phyloP scores from a whole-genome alignment of 176 grass and related monocot genomes.

The Zea luxurians region DNA sequence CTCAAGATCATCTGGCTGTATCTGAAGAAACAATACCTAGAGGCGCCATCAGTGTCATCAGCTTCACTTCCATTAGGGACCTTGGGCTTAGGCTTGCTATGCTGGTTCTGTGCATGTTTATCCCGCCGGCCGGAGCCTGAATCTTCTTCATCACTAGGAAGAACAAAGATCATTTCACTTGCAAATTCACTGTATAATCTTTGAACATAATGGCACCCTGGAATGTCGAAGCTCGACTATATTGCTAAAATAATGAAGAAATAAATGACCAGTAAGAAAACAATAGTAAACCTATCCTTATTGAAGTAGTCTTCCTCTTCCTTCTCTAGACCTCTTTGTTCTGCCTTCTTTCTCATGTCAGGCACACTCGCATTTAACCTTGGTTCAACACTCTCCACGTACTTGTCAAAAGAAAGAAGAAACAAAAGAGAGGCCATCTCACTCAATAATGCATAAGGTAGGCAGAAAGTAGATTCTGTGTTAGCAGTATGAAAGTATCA shows the following conservation, averaged over 20 bases:
- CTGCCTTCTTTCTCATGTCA: conserved; percentile 67
- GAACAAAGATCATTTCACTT: conserved; percentile 31
- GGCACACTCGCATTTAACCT: conserved; percentile 47
- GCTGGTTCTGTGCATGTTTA: conserved; percentile 50
- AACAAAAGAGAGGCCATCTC: conserved; percentile 29
- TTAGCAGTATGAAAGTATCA: not conserved
- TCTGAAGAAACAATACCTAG: conserved; percentile 52
- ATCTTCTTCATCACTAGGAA: conserved; percentile 94
- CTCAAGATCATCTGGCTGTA: conserved; percentile 5
- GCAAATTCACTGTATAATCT: conserved; percentile 6
- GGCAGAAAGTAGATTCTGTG: conserved; percentile 16
- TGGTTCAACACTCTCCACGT: conserved; percentile 67
- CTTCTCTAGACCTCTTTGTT: conserved; percentile 94
- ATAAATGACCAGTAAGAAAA: conserved; percentile 14
- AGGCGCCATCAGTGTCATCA: conserved; percentile 8
- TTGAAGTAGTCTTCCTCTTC: conserved; percentile 99
- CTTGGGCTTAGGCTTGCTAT: conserved; percentile 41
- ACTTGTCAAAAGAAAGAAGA: conserved; percentile 49
- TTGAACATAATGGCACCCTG: not conserved
- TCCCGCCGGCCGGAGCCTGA: conserved; percentile 54
- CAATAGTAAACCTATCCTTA: conserved; percentile 64
- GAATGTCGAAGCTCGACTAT: conserved; percentile 6
- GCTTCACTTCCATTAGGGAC: conserved; percentile 73
- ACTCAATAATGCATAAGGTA: conserved; percentile 29
- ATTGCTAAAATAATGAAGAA: conserved; percentile 37